Evolutionary conservation across 495 filamentous ascomycete species (phyloP), one percentile per base, ranked within the genome.

Genomic region (Neurospora cerealis): DNA sequence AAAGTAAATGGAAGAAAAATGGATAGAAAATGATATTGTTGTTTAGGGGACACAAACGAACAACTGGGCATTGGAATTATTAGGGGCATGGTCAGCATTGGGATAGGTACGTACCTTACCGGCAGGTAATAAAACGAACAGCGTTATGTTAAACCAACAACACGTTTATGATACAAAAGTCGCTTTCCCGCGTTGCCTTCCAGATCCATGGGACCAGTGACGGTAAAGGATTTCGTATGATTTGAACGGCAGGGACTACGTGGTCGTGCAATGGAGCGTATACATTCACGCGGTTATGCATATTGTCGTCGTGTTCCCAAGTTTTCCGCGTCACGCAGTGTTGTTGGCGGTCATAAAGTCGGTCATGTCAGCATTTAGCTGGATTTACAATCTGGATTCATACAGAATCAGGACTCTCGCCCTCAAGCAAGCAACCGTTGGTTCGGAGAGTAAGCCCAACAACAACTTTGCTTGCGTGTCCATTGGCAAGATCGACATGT

Each of bases 1-100:
- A 69, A 75, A 76, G 21, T 74, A 69, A 78, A 66, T 60, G 48
- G 70, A 15, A 24, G 42, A 69, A 39, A 32, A 48, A 17, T 9
- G 39, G 44, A 46, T 54, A 44, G 38, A 19, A 73, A 54, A 72
- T 13, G 13, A 36, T 7, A 17, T 71, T 54, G 28, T 41, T 41
- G 37, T 32, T 44, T 11, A 15, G 42, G 13, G 37, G 28, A 37
- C 41, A 19, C 7, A 9, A 24, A 5, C 72, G 24, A 32, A 37
- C 69, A 28, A 19, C 41, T 24, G 21, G 40, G 5, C 69, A 46
- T 24, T 19, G 13, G 17, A 0, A 15, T 24, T 32, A 11, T 21
- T 32, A n/a, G 7, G 21, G 48, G 46, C 46, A 60, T 28, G 11
- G 48, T 11, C 54, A 66, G 54, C 54, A 66, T 66, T 34, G 54